Evolutionary conservation across 2,329 filamentous ascomycete species (phyloP), one percentile per base, ranked within the genome.

Genomic region (Fusarium illudens): DNA sequence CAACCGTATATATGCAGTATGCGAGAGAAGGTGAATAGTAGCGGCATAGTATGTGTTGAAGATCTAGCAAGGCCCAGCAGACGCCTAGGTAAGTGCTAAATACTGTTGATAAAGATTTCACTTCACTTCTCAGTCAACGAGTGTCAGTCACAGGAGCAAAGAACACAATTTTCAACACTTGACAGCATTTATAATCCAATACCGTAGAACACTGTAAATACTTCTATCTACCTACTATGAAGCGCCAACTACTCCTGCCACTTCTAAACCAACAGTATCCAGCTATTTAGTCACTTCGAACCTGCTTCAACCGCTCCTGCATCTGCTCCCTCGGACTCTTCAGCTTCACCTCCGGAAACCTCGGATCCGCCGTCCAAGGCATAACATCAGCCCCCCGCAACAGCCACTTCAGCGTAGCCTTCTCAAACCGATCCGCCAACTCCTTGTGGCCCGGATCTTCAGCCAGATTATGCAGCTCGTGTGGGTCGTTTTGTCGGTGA

Each of bases 391-490:
- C 72, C 0, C 67, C 77, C 15, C 76, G 71, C 1, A 79, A 69
- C 25, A 82, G 56, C 80, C 81, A 83, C 54, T 75, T 72, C 37
- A 83, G 62, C 15, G 80, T 75, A 9, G 72, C 77, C 3, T 65
- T 75, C 56, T 80, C 69, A 17, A 53, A 67, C 0, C 61, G 64
- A 2, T 68, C 66, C 0, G 64, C 71, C 2, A 77, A 15, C 1
- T 65, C 61, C 8, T 69, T 70, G 25, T 77, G 67, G 2, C 68
- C 64, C 0, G 74, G 70, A 5, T 73, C 67, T 1, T 71, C 73
- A 0, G 80, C 80, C 4, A 82, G 58, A 15, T 82, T 82, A 33
- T 79, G 76, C 42, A 78, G 58, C 73, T 82, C 81, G 6, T 77
- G 71, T 0, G 77, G 76, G 49, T 83, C 82, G 1, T 74, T 58